Evolutionary conservation across 1,139 yeast genomes (phyloP).

Genomic region (Arxiozyma telluris): DNA sequence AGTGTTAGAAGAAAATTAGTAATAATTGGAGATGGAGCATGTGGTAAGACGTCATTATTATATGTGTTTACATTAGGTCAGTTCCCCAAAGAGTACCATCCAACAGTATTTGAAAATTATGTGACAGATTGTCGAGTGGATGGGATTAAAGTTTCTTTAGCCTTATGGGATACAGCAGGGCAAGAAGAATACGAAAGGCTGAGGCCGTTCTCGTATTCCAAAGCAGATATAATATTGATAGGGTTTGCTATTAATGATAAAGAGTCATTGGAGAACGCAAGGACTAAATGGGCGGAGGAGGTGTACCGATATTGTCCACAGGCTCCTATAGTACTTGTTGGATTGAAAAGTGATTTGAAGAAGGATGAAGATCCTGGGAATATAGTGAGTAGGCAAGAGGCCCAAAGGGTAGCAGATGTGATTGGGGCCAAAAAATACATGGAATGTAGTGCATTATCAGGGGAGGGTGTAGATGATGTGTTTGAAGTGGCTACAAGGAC

Average conservation of each 20-base stretch:
- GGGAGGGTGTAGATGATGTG: constrained; percentile 76
- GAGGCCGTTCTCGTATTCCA: constrained; percentile 66
- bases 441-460: constrained; percentile 70
- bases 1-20: constrained; percentile 66
- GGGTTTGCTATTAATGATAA: constrained; percentile 66
- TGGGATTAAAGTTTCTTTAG: constrained; percentile 81
- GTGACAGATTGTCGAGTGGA: constrained; percentile 90
- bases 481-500: constrained; percentile 69
- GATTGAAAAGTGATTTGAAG: constrained; percentile 61
- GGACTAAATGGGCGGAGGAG: constrained; percentile 65
- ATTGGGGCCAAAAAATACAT: constrained; percentile 63
- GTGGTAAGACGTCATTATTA: constrained; percentile 87
- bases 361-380: constrained; percentile 7
- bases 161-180: constrained; percentile 96
- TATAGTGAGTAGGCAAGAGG: constrained; percentile 36
- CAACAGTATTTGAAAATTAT: constrained; percentile 92
- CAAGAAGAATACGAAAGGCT: constrained; percentile 61
- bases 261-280: constrained; percentile 60
- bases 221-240: constrained; percentile 61
- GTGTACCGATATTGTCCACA: constrained; percentile 58
- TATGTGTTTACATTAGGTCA: constrained; percentile 88
- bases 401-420: constrained; percentile 49
- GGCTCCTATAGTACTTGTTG: constrained; percentile 58
- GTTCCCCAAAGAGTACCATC: constrained; percentile 71
- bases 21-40: constrained; percentile 92